Evolutionary conservation across 2,329 filamentous ascomycete species (phyloP).

Genomic region (Colletotrichum sojae): DNA sequence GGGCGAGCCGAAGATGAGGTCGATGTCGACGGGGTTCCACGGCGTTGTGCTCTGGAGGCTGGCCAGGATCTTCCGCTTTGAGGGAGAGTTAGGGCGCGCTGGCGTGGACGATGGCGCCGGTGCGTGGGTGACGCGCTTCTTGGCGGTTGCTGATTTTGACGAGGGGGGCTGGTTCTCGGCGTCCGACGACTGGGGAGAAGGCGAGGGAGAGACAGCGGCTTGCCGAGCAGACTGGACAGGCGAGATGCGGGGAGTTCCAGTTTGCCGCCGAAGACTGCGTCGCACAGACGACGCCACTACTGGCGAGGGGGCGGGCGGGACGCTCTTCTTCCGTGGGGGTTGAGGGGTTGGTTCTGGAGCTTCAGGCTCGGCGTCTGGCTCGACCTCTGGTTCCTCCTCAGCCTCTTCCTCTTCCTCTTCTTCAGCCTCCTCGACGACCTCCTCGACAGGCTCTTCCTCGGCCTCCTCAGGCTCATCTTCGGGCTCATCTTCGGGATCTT

Average conservation of each 20-base stretch:
- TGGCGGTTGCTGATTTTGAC: constrained; percentile 66
- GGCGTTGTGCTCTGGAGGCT: constrained; percentile 70
- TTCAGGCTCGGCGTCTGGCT: constrained; percentile 34
- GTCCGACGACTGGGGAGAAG: constrained; percentile 82
- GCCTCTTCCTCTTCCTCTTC: constrained; percentile 11
- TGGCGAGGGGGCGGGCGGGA: constrained; percentile 47
- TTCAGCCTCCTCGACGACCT: not conserved
- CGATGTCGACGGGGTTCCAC: constrained; percentile 85
- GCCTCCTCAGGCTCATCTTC: constrained; percentile 3
- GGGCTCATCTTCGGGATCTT: constrained; percentile 6
- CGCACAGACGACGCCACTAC: constrained; percentile 30
- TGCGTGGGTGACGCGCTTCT: constrained; percentile 64
- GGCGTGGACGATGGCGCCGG: constrained; percentile 58
- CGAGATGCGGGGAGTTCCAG: constrained; percentile 50
- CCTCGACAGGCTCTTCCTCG: not conserved
- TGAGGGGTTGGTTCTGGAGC: constrained; percentile 35
- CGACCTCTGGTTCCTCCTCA: constrained; percentile 12
- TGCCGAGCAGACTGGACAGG: constrained; percentile 66
- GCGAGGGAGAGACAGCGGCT: constrained; percentile 71
- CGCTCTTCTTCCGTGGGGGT: constrained; percentile 45
- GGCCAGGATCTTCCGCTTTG: constrained; percentile 70
- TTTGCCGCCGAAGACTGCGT: constrained; percentile 60
- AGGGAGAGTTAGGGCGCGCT: constrained; percentile 64
- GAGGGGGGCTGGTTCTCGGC: constrained; percentile 85
- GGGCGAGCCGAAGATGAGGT: constrained; percentile 73